phyloP scores from a whole-genome alignment of 768 basidiomycete species.

The Suillus tomentosus region DNA sequence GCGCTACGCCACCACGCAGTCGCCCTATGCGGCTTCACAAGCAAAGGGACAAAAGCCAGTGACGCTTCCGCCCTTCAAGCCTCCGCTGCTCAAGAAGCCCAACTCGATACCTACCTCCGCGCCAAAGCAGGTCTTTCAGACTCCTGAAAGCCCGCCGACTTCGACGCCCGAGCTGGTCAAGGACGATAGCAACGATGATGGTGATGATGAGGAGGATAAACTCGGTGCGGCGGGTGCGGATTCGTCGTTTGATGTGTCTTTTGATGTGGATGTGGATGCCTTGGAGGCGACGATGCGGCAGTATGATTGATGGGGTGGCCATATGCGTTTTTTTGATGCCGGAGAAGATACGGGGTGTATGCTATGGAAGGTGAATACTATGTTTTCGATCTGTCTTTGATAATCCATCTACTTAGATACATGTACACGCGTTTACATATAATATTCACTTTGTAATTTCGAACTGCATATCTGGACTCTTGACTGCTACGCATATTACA shows the following conservation, averaged over 20 bases:
- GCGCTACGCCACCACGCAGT: slow-evolving; percentile 18
- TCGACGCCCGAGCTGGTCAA: slow-evolving; percentile 1
- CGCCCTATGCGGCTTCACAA: slow-evolving; percentile 17
- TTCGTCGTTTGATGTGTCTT: slow-evolving; percentile 35
- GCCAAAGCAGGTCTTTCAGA: neutral
- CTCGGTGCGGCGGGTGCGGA: slow-evolving; percentile 18
- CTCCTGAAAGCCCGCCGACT: neutral
- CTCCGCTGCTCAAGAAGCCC: slow-evolving; percentile 23
- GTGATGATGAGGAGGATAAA: neutral
- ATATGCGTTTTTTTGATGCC: neutral
- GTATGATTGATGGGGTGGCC: slow-evolving; percentile 24
- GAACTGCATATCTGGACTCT: neutral
- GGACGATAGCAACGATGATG: slow-evolving; percentile 2
- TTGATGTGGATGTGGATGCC: slow-evolving; percentile 30
- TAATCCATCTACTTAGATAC: neutral
- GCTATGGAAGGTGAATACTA: neutral
- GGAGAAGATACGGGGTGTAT: neutral
- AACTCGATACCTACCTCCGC: neutral
- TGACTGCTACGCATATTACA: neutral
- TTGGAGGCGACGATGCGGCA: slow-evolving; percentile 35
- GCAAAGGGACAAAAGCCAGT: slow-evolving; percentile 15
- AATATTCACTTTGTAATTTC: neutral
- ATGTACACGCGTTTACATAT: neutral
- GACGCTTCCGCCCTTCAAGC: slow-evolving; percentile 30
- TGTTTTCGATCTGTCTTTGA: neutral